Percentiles rank a stretch among this genome's conserved stretches.
These are phyloP conservation scores for Oryza coarctata DNA, from an alignment of 176 grass and related monocot species.

Conservation along the genomic window DNA sequence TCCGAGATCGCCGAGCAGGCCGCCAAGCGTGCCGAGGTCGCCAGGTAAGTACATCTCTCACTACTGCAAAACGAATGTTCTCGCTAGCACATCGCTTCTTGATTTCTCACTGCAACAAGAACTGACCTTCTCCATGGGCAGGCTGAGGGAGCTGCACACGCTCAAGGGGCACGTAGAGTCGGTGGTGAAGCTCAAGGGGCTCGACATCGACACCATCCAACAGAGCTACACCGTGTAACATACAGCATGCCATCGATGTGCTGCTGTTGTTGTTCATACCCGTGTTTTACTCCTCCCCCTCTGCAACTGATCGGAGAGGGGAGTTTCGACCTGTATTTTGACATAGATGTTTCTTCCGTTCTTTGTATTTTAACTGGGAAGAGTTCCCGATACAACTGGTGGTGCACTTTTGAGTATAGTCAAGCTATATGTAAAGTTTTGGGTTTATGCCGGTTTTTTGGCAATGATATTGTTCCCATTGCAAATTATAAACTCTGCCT, in stretches of 20 bases:
- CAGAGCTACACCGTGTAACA: constrained; percentile 58
- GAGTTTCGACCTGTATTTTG: background rate
- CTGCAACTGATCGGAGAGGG: background rate
- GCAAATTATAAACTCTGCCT: background rate
- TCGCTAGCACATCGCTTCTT: too few species aligned
- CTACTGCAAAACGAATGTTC: too few species aligned
- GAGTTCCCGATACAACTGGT: background rate
- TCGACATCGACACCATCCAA: constrained; percentile 59
- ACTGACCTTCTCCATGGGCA: background rate
- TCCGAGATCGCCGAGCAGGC: constrained; percentile 95
- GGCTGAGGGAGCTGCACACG: constrained; percentile 63
- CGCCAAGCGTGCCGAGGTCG: constrained; percentile 75
- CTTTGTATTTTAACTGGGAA: background rate
- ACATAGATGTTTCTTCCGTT: background rate
- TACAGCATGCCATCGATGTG: background rate
- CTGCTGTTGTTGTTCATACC: background rate
- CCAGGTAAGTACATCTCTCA: constrained; percentile 32
- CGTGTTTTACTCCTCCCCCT: background rate
- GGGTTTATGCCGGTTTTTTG: background rate
- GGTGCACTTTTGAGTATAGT: background rate
- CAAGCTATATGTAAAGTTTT: background rate
- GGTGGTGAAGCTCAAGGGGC: constrained; percentile 63
- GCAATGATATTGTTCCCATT: background rate
- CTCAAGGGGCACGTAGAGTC: constrained; percentile 59
- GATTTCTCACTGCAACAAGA: background rate